A percentile compares a stretch with the other conserved stretches of the same genome.
Evolutionary conservation across 2,329 filamentous ascomycete genomes (phyloP).

Genomic region (Nigrospora osmanthi): DNA sequence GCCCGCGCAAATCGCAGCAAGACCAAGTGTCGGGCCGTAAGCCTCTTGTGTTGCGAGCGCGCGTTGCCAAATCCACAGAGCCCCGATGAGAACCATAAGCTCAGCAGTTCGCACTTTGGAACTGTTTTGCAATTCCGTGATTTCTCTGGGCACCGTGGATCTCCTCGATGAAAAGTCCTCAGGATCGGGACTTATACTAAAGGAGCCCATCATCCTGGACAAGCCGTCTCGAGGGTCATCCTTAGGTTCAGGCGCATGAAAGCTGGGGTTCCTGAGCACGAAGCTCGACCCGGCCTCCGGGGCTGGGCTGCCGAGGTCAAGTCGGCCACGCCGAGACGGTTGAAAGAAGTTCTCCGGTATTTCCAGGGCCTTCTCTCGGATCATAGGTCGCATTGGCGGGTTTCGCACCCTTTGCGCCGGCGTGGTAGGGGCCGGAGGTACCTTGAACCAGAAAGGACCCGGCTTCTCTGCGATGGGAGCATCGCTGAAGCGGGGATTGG

Average conservation of each 20-base stretch:
- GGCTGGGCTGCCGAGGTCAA: conserved; percentile 12
- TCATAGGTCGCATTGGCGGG: conserved; percentile 47
- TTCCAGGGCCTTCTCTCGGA: conserved; percentile 36
- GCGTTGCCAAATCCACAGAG: conserved; percentile 17
- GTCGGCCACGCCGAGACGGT: conserved; percentile 8
- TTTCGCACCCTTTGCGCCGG: conserved; percentile 57
- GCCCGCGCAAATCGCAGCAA: conserved; percentile 17
- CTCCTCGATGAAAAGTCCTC: conserved; percentile 9
- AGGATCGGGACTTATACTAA: conserved; percentile 21
- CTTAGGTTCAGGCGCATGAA: conserved; percentile 18
- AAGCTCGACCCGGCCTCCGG: conserved; percentile 9
- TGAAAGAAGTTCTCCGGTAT: conserved; percentile 44
- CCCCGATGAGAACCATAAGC: conserved; percentile 14
- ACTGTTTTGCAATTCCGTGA: neutral
- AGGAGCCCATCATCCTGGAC: conserved; percentile 23
- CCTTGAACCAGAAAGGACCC: conserved; percentile 60
- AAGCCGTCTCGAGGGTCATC: conserved; percentile 22
- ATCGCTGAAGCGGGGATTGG: conserved; percentile 37
- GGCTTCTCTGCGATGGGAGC: conserved; percentile 33
- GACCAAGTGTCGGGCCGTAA: conserved; percentile 16
- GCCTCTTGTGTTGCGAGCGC: conserved; percentile 15
- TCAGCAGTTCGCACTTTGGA: conserved; percentile 14
- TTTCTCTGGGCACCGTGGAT: conserved; percentile 2
- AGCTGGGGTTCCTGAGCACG: conserved; percentile 16
- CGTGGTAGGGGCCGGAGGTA: conserved; percentile 61